Percentiles rank a stretch among this genome's conserved stretches.
phyloP scores from a whole-genome alignment of 2,329 filamentous ascomycete genomes.

The Phyllosticta citriasiana region DNA sequence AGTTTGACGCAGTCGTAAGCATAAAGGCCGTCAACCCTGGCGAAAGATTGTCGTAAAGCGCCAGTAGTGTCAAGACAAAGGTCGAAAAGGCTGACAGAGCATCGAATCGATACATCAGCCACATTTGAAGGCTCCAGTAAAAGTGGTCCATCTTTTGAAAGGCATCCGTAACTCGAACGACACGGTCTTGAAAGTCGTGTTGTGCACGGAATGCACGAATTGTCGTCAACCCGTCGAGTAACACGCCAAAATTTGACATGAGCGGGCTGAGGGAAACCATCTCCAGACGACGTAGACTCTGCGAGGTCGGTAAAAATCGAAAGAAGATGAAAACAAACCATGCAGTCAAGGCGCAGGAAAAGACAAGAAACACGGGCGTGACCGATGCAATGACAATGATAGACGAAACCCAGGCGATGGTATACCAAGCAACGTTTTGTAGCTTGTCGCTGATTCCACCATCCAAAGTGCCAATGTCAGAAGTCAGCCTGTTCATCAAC shows the following conservation, averaged over 20 bases:
- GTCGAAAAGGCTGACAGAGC: constrained; percentile 61
- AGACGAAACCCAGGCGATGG: constrained; percentile 61
- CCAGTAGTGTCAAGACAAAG: constrained; percentile 62
- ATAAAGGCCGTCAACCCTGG: constrained; percentile 78
- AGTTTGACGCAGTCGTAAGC: constrained; percentile 58
- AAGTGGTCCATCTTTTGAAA: constrained; percentile 96
- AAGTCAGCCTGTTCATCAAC: constrained; percentile 84
- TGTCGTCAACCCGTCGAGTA: constrained; percentile 76
- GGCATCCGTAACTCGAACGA: constrained; percentile 71
- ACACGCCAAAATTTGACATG: constrained; percentile 84
- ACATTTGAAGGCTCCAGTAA: constrained; percentile 81
- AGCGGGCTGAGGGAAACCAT: constrained; percentile 83
- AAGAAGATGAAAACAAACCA: constrained; percentile 66
- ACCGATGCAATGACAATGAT: constrained; percentile 70
- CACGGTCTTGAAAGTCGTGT: constrained; percentile 65
- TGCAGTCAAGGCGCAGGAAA: constrained; percentile 57
- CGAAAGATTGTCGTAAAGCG: constrained; percentile 63
- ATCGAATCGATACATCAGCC: constrained; percentile 75
- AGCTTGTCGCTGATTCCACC: constrained; percentile 72
- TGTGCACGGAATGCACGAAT: constrained; percentile 77
- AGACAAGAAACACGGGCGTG: constrained; percentile 65
- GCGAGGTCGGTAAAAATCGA: constrained; percentile 71
- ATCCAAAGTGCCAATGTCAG: constrained; percentile 82
- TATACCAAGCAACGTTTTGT: constrained; percentile 57
- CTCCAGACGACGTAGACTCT: constrained; percentile 72